These are phyloP conservation scores for Eutypa lata DNA, from an alignment of 2,329 filamentous ascomycete genomes.

Conservation along the genomic window DNA sequence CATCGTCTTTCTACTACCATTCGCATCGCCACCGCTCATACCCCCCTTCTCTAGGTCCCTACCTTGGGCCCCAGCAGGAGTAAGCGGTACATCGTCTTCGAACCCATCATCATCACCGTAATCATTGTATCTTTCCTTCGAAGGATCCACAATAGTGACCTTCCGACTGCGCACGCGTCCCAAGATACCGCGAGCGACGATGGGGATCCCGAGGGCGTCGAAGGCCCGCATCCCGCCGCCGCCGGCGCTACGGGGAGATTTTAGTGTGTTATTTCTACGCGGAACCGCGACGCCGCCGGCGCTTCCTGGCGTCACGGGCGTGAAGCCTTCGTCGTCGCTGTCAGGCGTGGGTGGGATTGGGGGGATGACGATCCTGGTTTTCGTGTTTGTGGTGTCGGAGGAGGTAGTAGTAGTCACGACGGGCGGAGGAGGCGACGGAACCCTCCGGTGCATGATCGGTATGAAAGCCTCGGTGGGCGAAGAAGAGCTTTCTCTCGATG, in stretches of 20 bases:
- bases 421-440: conserved; percentile 8
- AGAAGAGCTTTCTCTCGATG: neutral
- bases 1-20: conserved; percentile 28
- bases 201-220: conserved; percentile 28
- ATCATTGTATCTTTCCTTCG: too few species aligned
- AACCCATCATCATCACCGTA: conserved; percentile 7
- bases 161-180: conserved; percentile 15
- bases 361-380: conserved; percentile 11
- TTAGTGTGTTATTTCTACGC: neutral
- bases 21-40: conserved; percentile 1
- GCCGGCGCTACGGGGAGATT: conserved; percentile 14
- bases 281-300: neutral
- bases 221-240: conserved; percentile 19
- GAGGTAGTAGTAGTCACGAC: conserved; percentile 7
- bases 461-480: conserved; percentile 21
- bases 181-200: conserved; percentile 4
- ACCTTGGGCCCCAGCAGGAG: conserved; percentile 7
- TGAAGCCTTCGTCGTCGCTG: conserved; percentile 23
- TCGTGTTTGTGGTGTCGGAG: conserved; percentile 5
- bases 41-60: conserved; percentile 4
- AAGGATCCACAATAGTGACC: conserved; percentile 2
- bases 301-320: conserved; percentile 24
- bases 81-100: conserved; percentile 23
- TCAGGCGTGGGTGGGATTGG: conserved; percentile 18
- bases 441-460: conserved; percentile 21